Percentiles rank a stretch among this genome's conserved stretches.
phyloP scores from a whole-genome alignment of 1,284 basidiomycete species.

The Heliocybe sulcata region DNA sequence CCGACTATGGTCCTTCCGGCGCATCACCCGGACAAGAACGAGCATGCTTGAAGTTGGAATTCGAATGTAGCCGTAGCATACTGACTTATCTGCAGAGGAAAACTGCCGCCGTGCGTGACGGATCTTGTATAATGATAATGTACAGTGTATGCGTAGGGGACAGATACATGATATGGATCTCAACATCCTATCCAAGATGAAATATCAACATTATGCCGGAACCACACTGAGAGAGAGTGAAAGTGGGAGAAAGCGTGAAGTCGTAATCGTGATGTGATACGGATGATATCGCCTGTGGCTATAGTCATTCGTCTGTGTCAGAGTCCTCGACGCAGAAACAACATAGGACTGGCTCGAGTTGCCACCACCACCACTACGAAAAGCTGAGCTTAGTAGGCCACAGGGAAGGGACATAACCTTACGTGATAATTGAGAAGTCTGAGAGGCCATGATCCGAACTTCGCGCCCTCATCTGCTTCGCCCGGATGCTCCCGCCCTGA shows the following conservation, averaged over 20 bases:
- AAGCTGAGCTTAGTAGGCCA: not conserved
- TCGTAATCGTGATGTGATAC: conserved; percentile 3
- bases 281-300: not conserved
- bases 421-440: conserved; percentile 63
- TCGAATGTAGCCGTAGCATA: not conserved
- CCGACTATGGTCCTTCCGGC: conserved; percentile 74
- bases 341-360: conserved; percentile 52
- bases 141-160: not conserved
- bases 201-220: not conserved
- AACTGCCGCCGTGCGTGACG: not conserved
- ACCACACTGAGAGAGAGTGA: too few species aligned
- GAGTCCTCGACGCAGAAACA: conserved; percentile 37
- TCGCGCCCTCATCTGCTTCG: conserved; percentile 23
- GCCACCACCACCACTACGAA: conserved; percentile 75
- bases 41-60: not conserved
- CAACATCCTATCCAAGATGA: not conserved
- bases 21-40: not conserved
- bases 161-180: not conserved
- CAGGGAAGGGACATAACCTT: conserved; percentile 20
- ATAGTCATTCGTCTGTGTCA: conserved; percentile 23
- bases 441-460: conserved; percentile 63
- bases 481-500: conserved; percentile 25
- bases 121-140: not conserved
- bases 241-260: conserved; percentile 27
- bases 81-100: not conserved